A percentile compares a stretch with the other conserved stretches of the same genome.
phyloP scores from a whole-genome alignment of 257 asterid species.

The Rubia yunnanensis region DNA sequence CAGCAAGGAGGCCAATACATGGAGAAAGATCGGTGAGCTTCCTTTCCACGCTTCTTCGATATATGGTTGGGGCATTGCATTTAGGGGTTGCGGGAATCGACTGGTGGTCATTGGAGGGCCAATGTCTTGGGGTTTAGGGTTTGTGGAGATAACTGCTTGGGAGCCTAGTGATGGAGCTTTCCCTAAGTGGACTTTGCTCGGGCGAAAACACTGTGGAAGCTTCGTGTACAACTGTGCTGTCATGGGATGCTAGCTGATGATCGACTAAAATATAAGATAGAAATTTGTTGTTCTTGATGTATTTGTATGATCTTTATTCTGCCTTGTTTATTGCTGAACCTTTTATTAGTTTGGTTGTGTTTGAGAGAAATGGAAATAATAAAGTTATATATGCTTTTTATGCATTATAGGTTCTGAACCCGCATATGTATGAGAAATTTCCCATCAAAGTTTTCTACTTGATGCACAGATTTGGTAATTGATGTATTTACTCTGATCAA shows the following conservation, averaged over 20 bases:
- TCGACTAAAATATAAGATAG: no score
- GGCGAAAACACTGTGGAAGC: constrained; percentile 25
- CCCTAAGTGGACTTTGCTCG: constrained; percentile 43
- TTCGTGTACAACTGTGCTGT: constrained; percentile 37
- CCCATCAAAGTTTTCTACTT: no score
- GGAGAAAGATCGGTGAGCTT: constrained; percentile 56
- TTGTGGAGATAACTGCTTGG: constrained; percentile 66
- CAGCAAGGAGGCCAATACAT: constrained; percentile 32
- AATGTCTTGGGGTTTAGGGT: constrained; percentile 38
- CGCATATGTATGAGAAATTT: no score
- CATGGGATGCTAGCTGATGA: constrained; percentile 31
- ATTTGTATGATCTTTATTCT: no score
- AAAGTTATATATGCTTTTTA: no score
- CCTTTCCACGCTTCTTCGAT: constrained; percentile 64
- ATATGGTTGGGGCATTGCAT: constrained; percentile 88
- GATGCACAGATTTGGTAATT: no score
- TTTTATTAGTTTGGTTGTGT: no score
- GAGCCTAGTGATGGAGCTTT: constrained; percentile 44
- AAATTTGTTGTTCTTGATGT: no score
- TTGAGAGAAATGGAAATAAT: no score
- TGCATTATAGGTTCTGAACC: no score
- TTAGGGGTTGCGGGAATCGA: constrained; percentile 71
- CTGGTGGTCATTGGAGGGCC: constrained; percentile 74
- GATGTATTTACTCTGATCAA: no score
- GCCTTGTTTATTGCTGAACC: no score